These are phyloP conservation scores for Arachis stenosperma DNA, from an alignment of 306 rosid genomes.

Conservation along the genomic window DNA sequence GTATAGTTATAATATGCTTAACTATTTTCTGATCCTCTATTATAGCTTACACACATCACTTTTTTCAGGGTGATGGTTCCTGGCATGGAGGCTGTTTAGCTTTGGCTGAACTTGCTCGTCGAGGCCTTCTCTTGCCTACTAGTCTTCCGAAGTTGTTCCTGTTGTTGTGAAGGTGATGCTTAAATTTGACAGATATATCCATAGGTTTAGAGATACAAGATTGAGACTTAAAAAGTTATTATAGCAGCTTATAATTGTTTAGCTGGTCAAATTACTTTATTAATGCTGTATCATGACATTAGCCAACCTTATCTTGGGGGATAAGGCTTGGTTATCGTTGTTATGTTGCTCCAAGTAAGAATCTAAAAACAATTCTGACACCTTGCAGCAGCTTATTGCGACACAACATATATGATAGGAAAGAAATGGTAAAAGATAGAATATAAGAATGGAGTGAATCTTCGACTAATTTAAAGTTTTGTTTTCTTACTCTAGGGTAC, in stretches of 20 bases:
- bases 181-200: constrained; percentile 22
- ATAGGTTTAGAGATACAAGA: constrained; percentile 25
- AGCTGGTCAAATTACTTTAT: constrained; percentile 25
- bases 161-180: constrained; percentile 83
- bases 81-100: constrained; percentile 99
- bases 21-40: constrained; percentile 23
- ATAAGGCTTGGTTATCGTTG: background rate
- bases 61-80: constrained; percentile 93
- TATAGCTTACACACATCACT: constrained; percentile 27
- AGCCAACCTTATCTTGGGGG: background rate
- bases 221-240: constrained; percentile 32
- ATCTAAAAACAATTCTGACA: constrained; percentile 18
- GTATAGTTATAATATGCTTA: constrained; percentile 25
- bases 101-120: constrained; percentile 95
- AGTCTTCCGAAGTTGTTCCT: constrained; percentile 89
- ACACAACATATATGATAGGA: constrained; percentile 8
- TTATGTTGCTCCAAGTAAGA: constrained; percentile 24
- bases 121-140: constrained; percentile 86
- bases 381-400: constrained; percentile 5
- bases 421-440: constrained; percentile 10
- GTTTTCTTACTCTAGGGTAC: background rate
- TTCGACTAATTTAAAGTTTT: constrained; percentile 2
- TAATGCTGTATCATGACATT: constrained; percentile 18
- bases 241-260: constrained; percentile 29
- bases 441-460: constrained; percentile 26